Evolutionary conservation across 768 basidiomycete genomes (phyloP).

Genomic region (Mycena floridula): DNA sequence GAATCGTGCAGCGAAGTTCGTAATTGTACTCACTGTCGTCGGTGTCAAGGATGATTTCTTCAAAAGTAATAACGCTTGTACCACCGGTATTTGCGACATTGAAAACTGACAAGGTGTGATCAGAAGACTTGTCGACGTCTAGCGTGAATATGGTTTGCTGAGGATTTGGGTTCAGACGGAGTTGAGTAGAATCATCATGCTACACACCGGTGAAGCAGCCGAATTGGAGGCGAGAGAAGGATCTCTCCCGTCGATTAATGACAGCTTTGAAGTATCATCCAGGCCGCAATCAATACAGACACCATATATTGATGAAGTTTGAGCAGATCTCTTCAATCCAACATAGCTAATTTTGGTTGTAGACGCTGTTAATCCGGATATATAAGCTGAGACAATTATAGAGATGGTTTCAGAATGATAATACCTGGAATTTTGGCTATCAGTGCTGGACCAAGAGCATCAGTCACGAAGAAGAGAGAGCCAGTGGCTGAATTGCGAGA

Average conservation of each 20-base stretch:
- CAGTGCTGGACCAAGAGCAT: too few relatives aligned
- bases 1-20: background rate
- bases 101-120: too few relatives aligned
- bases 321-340: constrained; percentile 17
- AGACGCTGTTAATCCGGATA: too few relatives aligned
- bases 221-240: constrained; percentile 11
- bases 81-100: background rate
- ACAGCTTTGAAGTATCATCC: constrained; percentile 3
- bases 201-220: constrained; percentile 12
- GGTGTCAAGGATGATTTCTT: background rate
- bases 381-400: too few relatives aligned
- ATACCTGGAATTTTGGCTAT: too few relatives aligned
- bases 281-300: constrained; percentile 22
- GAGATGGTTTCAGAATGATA: too few relatives aligned
- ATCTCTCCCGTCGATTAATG: constrained; percentile 17
- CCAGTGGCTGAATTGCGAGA: constrained; percentile 3
- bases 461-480: constrained; percentile 7
- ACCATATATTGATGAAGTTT: constrained; percentile 21
- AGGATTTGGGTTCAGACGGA: background rate
- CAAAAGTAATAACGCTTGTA: background rate
- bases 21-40: background rate
- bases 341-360: too few relatives aligned
- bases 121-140: too few relatives aligned
- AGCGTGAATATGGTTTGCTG: constrained; percentile 23
- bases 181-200: too few relatives aligned